phyloP scores from a whole-genome alignment of 768 basidiomycete genomes.

The Lentinula lateritia region DNA sequence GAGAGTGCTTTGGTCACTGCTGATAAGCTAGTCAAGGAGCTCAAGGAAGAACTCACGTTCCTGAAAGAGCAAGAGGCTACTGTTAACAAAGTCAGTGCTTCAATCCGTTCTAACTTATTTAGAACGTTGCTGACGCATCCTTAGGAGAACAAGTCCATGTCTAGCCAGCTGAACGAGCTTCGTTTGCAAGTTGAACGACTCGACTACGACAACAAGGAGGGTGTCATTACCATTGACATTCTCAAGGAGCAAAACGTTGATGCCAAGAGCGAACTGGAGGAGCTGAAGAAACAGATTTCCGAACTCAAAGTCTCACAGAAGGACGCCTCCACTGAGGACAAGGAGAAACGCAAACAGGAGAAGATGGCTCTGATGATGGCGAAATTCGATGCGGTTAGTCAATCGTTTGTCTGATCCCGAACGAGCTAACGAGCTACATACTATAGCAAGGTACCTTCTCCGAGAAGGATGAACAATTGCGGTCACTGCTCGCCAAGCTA shows the following conservation, averaged over 20 bases:
- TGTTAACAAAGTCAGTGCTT: slow-evolving; percentile 57
- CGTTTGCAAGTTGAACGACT: slow-evolving; percentile 87
- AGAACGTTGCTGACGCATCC: neutral
- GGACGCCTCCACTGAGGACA: slow-evolving; percentile 87
- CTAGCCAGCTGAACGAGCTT: slow-evolving; percentile 88
- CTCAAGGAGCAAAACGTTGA: slow-evolving; percentile 93
- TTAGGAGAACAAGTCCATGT: slow-evolving; percentile 93
- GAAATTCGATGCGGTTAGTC: slow-evolving; percentile 87
- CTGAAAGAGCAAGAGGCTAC: slow-evolving; percentile 87
- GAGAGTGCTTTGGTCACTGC: slow-evolving; percentile 76
- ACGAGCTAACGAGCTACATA: slow-evolving; percentile 3
- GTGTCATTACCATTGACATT: slow-evolving; percentile 87
- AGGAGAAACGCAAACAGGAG: slow-evolving; percentile 98
- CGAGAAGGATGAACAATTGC: slow-evolving; percentile 92
- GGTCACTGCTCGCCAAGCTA: slow-evolving; percentile 77
- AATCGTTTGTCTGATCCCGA: slow-evolving; percentile 16
- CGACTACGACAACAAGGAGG: slow-evolving; percentile 95
- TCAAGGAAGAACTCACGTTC: slow-evolving; percentile 84
- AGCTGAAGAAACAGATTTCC: slow-evolving; percentile 71
- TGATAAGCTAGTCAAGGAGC: slow-evolving; percentile 82
- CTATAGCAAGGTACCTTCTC: slow-evolving; percentile 86
- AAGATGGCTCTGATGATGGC: slow-evolving; percentile 99
- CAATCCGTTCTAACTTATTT: slow-evolving; percentile 3
- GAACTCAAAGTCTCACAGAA: slow-evolving; percentile 80
- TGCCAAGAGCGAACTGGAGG: slow-evolving; percentile 82